Percentiles rank a stretch among this genome's conserved stretches.
Conservation (phyloP, 1,284 basidiomycete genomes). For the Puccinia polysora region DNA sequence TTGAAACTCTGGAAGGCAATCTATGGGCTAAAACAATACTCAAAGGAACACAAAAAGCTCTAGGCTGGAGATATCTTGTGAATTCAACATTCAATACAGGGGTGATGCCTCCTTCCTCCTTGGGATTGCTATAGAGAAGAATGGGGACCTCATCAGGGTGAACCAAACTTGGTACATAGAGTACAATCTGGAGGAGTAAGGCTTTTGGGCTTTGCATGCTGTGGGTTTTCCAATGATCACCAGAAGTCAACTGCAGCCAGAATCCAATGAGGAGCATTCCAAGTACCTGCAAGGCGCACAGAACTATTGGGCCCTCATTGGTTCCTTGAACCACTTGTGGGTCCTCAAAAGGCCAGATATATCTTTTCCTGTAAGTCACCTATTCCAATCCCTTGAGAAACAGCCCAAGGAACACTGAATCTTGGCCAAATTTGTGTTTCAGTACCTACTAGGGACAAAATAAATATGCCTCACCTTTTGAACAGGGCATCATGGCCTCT, state of each 20-base stretch:
- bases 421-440: background rate
- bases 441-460: background rate
- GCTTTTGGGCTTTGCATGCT: background rate
- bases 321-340: background rate
- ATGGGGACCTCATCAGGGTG: background rate
- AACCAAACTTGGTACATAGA: background rate
- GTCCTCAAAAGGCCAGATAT: background rate
- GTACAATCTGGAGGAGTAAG: background rate
- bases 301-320: background rate
- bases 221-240: background rate
- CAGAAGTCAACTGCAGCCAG: background rate
- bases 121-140: background rate
- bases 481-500: background rate
- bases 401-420: background rate
- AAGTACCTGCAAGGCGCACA: background rate
- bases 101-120: background rate
- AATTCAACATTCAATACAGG: background rate
- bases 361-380: background rate
- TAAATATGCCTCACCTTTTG: background rate
- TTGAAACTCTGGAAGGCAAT: background rate
- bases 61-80: background rate
- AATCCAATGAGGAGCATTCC: background rate
- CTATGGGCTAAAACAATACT: background rate
- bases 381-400: background rate
- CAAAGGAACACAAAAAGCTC: background rate